phyloP scores from a whole-genome alignment of 805 yeast genomes.

The Pichia manshurica region DNA sequence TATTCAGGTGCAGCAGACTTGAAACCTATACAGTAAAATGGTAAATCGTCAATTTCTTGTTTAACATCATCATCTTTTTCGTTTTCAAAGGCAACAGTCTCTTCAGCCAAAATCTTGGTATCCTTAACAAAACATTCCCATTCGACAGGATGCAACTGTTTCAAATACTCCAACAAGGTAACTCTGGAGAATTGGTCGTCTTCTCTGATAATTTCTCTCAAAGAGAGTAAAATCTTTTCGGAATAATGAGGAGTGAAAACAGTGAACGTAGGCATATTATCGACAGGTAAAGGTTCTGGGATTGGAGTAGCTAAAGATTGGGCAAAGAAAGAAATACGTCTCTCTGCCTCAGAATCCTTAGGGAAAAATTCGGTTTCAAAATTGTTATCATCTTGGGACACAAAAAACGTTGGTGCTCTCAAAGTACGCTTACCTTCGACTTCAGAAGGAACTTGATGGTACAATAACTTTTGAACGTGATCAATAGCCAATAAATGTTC shows the following conservation, averaged over 20 bases:
- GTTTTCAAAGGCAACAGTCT: slow-evolving; percentile 74
- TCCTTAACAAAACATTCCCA: slow-evolving; percentile 98
- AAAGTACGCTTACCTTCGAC: slow-evolving; percentile 97
- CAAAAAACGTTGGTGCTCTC: slow-evolving; percentile 98
- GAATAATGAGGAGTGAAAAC: slow-evolving; percentile 94
- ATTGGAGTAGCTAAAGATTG: slow-evolving; percentile 98
- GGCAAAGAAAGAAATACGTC: slow-evolving; percentile 99
- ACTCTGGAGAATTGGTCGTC: slow-evolving; percentile 96
- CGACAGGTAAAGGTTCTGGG: slow-evolving; percentile 98
- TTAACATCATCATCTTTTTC: slow-evolving; percentile 63
- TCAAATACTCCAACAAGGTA: slow-evolving; percentile 86
- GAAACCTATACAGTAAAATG: slow-evolving; percentile 95
- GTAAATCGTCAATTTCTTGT: slow-evolving; percentile 83
- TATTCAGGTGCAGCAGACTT: slow-evolving; percentile 97
- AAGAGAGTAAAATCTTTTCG: slow-evolving; percentile 88
- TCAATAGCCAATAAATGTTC: slow-evolving; percentile 97
- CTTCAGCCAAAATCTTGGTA: slow-evolving; percentile 91
- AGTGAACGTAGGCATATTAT: slow-evolving; percentile 98
- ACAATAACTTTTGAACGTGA: slow-evolving; percentile 93
- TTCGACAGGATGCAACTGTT: slow-evolving; percentile 92
- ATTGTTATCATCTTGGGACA: slow-evolving; percentile 92
- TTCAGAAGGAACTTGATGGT: slow-evolving; percentile 98
- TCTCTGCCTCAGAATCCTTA: slow-evolving; percentile 94
- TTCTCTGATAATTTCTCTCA: slow-evolving; percentile 93
- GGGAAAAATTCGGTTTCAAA: slow-evolving; percentile 98